Conservation (phyloP, 371 early-diverging fungal species). For the Syncephalis plumigaleata region DNA sequence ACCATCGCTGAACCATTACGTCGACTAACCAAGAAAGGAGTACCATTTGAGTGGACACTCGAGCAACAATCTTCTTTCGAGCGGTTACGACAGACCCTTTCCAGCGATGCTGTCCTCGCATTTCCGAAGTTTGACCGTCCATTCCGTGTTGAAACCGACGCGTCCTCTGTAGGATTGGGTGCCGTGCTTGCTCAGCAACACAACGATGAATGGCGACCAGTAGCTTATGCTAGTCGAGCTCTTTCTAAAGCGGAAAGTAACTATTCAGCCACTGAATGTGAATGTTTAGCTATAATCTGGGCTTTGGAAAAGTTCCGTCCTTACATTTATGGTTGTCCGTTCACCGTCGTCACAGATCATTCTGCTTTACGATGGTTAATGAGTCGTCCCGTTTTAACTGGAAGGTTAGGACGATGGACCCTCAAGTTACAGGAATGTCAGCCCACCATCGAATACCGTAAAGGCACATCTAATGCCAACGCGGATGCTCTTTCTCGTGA, state of each 20-base stretch:
- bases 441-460: slow-evolving; percentile 8
- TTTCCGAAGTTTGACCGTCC: slow-evolving; percentile 8
- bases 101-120: slow-evolving; percentile 9
- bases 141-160: slow-evolving; percentile 17
- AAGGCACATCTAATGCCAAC: slow-evolving; percentile 9
- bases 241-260: slow-evolving; percentile 6
- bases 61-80: slow-evolving; percentile 10
- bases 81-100: slow-evolving; percentile 6
- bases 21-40: slow-evolving; percentile 8
- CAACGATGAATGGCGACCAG: slow-evolving; percentile 6
- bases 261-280: slow-evolving; percentile 9
- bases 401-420: slow-evolving; percentile 12
- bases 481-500: slow-evolving; percentile 14
- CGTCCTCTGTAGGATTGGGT: slow-evolving; percentile 12
- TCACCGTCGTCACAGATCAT: slow-evolving; percentile 16
- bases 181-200: slow-evolving; percentile 16
- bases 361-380: slow-evolving; percentile 8
- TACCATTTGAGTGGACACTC: slow-evolving; percentile 6
- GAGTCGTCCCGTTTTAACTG: slow-evolving; percentile 2
- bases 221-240: slow-evolving; percentile 7
- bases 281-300: slow-evolving; percentile 16
- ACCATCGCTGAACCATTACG: slow-evolving; percentile 6
- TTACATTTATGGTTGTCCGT: slow-evolving; percentile 11
- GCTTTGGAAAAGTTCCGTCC: slow-evolving; percentile 13
- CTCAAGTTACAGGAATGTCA: slow-evolving; percentile 11